Conservation (phyloP, 768 basidiomycete genomes). For the Tulasnella sp. region DNA sequence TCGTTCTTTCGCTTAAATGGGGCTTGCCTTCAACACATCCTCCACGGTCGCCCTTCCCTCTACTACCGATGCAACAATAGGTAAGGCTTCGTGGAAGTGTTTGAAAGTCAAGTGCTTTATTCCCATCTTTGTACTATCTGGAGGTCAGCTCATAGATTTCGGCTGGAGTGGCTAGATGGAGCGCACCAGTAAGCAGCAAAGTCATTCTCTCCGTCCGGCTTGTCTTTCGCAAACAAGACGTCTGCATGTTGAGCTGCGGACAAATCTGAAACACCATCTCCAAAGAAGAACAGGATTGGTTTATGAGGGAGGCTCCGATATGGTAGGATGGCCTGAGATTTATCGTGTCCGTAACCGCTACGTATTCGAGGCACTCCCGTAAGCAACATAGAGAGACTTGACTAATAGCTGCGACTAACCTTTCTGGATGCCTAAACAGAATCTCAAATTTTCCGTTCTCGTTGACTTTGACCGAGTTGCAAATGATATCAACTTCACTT, state of each 20-base stretch:
- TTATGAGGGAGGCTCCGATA: constrained; percentile 72
- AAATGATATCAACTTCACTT: constrained; percentile 82
- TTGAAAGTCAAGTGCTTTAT: constrained; percentile 80
- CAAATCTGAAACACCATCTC: constrained; percentile 95
- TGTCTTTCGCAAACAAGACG: constrained; percentile 88
- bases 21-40: constrained; percentile 49
- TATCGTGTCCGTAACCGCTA: constrained; percentile 93
- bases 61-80: constrained; percentile 68
- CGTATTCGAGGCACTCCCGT: background rate
- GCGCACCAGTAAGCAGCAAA: constrained; percentile 67
- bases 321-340: constrained; percentile 90
- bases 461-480: constrained; percentile 80
- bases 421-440: constrained; percentile 84
- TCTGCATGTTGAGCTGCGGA: constrained; percentile 93
- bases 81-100: constrained; percentile 67
- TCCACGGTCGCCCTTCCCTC: constrained; percentile 64
- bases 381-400: background rate
- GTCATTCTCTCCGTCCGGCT: constrained; percentile 79
- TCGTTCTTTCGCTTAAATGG: background rate
- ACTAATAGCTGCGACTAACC: constrained; percentile 50
- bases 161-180: background rate
- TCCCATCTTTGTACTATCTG: constrained; percentile 59
- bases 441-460: constrained; percentile 77
- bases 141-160: no score
- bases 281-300: constrained; percentile 93